Conservation (phyloP, 768 basidiomycete genomes). For the Sarcomyxa edulis region DNA sequence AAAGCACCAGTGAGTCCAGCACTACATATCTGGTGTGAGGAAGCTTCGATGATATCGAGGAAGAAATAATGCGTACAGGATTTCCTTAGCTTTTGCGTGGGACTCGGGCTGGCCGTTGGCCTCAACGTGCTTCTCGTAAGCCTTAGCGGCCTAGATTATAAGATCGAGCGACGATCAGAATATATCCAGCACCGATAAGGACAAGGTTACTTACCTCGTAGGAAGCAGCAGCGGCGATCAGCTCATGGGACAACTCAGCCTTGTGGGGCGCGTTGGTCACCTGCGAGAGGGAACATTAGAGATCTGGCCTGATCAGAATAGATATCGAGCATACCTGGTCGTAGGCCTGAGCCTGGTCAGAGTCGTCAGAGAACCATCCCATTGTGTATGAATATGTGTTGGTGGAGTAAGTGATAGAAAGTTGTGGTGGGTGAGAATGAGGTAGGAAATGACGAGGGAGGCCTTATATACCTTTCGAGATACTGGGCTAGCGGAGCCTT, state of each 20-base stretch:
- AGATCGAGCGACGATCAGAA: background rate
- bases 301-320: conserved; percentile 16
- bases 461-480: too few species aligned
- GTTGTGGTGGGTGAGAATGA: too few species aligned
- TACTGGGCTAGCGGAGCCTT: too few species aligned
- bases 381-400: conserved; percentile 19
- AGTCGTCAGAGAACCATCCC: conserved; percentile 38
- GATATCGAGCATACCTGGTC: conserved; percentile 18
- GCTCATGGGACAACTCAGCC: conserved; percentile 57
- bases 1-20: conserved; percentile 54
- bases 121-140: conserved; percentile 50
- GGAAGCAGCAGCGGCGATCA: conserved; percentile 62
- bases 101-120: conserved; percentile 40
- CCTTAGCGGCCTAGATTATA: conserved; percentile 52
- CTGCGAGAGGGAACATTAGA: conserved; percentile 31
- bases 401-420: too few species aligned
- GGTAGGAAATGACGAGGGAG: too few species aligned
- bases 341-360: conserved; percentile 33
- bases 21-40: conserved; percentile 13
- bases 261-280: conserved; percentile 46
- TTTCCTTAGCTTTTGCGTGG: conserved; percentile 56
- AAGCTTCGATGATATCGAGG: background rate
- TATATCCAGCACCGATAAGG: background rate
- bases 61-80: conserved; percentile 27
- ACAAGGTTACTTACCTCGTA: conserved; percentile 45